Evolutionary conservation across 2,329 filamentous ascomycete genomes (phyloP), one percentile per base, ranked within the genome.

Genomic region (Phialophora tarda): DNA sequence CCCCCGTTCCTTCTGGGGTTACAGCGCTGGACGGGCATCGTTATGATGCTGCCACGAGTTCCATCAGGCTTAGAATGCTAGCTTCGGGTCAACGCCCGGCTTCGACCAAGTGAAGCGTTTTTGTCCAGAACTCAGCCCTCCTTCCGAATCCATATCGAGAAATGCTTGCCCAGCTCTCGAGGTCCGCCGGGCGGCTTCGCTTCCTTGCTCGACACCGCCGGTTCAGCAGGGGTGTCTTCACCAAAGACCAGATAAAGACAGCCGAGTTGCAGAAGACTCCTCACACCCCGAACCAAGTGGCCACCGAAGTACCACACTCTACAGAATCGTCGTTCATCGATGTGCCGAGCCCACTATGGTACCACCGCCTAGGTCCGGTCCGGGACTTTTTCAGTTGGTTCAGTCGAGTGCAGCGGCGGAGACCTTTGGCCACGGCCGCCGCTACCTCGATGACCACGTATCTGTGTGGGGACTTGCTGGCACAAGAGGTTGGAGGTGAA

Each of bases 351-450:
- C 63, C 58, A 60, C 63, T 72, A 23, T 74, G 72, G 72, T 72
- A 73, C 34, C 71, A 71, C 54, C 65, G 72, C 14, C 60, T 73
- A 3, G 70, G 71, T 4, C 72, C 70, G 6, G 70, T 73, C 38
- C 68, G 69, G 24, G 60, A 66, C 24, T 73, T 73, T 62, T 72
- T 73, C 62, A 66, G 55, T 32, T 73, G 72, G 71, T 73, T 74
- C 59, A 68, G 72, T n/a, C 85, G 88, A 21, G 85, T 88, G 55
- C 92, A 97, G 79, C 82, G 86, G 59, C 84, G 85, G 56, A 83
- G 89, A 58, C 93, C 93, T 0, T 91, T 92, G 74, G 79, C 85
- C 14, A 96, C 92, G 7, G 93, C 97, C 80, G 77, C 96, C 66
- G 83, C 84, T 69, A 92, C 87, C 71, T 88, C 90, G 50, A 78